Evolutionary conservation across 495 filamentous ascomycete genomes (phyloP), one percentile per base, ranked within the genome.

Genomic region (Amniculicola lignicola): DNA sequence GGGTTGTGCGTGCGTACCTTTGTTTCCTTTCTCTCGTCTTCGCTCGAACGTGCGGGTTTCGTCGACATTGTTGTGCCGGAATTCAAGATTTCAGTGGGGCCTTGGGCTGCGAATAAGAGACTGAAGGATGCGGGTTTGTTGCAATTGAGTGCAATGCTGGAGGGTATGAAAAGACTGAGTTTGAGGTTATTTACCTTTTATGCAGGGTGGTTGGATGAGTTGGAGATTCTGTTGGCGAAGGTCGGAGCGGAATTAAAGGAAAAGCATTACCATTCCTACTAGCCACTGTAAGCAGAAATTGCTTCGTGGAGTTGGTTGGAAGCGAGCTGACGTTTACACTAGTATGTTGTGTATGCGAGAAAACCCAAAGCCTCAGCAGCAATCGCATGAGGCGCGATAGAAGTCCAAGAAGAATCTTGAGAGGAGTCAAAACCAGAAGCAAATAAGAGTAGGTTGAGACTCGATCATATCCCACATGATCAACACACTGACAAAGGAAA

Each of bases 81-180:
- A n/a, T 54, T 54, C 36, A 31, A 44, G 15, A 21, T 54, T 3
- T 27, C 51, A 14, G 37, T 54, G 16, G 51, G 51, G 9, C 51
- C 51, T 1, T 54, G 51, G 51, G 24, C 51, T 1, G 19, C 23
- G 29, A 44, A 44, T n/a, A 44, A 36, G 25, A 44, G 36, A 22
- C 22, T 54, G 39, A 28, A 40, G 11, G 38, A 54, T 44, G 51
- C 51, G 1, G 51, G 51, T 4, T 21, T 54, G 51, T 36, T 54
- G 40, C 51, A 54, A 28, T 18, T 54, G 23, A 54, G 51, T 35
- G 38, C 51, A 7, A 48, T 57, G 53, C 31, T 57, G 44, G 53
- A 57, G 35, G 53, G 53, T 2, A 48, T 48, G 3, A 36, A 57
- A 25, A 44, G 33, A 21, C 19, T 57, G 16, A 49, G 43, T 16